A percentile compares a stretch with the other conserved stretches of the same genome.
Evolutionary conservation across 768 basidiomycete genomes (phyloP).

Genomic region (Boletus sp.): DNA sequence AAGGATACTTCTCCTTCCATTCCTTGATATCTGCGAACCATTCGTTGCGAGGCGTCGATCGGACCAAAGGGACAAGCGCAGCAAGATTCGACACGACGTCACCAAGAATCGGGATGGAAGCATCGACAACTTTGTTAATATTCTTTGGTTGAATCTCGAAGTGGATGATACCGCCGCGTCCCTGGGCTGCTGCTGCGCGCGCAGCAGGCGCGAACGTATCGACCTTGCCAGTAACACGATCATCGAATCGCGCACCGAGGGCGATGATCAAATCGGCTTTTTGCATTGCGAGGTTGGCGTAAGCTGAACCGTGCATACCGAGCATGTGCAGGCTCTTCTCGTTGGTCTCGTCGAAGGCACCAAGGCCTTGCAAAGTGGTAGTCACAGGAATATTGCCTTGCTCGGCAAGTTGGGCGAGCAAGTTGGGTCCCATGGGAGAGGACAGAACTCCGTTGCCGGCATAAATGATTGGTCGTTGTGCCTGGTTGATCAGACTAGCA

Average conservation of each 20-base stretch:
- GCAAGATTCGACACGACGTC: slow-evolving; percentile 87
- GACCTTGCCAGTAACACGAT: slow-evolving; percentile 93
- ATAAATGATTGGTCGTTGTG: slow-evolving; percentile 89
- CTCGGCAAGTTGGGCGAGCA: slow-evolving; percentile 75
- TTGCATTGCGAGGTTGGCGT: slow-evolving; percentile 98
- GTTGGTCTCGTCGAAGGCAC: slow-evolving; percentile 90
- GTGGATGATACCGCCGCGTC: slow-evolving; percentile 96
- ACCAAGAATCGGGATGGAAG: slow-evolving; percentile 89
- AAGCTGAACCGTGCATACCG: slow-evolving; percentile 97
- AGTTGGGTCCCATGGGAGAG: slow-evolving; percentile 74
- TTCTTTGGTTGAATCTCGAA: slow-evolving; percentile 99
- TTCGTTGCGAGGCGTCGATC: slow-evolving; percentile 55
- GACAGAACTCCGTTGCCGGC: slow-evolving; percentile 90
- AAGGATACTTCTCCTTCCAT: slow-evolving; percentile 91
- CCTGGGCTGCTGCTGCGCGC: slow-evolving; percentile 75
- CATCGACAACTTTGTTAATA: slow-evolving; percentile 97
- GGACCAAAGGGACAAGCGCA: slow-evolving; percentile 77
- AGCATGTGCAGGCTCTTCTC: slow-evolving; percentile 92
- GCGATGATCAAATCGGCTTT: slow-evolving; percentile 97
- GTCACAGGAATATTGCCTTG: slow-evolving; percentile 95
- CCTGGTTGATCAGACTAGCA: slow-evolving; percentile 87
- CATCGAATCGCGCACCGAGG: slow-evolving; percentile 94
- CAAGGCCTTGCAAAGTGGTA: slow-evolving; percentile 94
- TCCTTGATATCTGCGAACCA: slow-evolving; percentile 83
- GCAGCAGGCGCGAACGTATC: slow-evolving; percentile 91